Evolutionary conservation across 2,329 filamentous ascomycete genomes (phyloP), one percentile per base, ranked within the genome.

Genomic region (Colletotrichum sidae): DNA sequence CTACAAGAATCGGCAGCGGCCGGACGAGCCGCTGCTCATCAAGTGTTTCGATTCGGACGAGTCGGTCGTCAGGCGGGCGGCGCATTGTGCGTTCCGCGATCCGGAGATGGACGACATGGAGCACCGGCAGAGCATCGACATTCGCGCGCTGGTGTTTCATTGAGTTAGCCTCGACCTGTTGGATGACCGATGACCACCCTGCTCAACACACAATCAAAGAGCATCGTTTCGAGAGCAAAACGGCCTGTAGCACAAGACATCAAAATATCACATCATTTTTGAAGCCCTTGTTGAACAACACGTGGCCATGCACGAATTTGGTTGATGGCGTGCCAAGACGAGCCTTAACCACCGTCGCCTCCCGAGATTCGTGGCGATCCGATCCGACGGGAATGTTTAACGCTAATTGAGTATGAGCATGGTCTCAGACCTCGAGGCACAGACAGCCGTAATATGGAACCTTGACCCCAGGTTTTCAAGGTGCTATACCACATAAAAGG

Each of bases 111-210:
- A 86, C 88, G 4, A 89, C 41, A 92, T 90, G 7, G 87, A 89
- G 69, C 86, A 86, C 0, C 84, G 94, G 70, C 92, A 97, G 83
- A 97, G 93, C 75, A 97, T 97, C 74, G 94, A 97, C 78, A 91
- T 97, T 10, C 85, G 94, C 71, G 89, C 92, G 39, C 81, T 97
- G 76, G 91, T 97, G 0, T 96, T 97, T 83, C 74, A 80, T 35
- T 60, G 42, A 65, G 4, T 45, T 2, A 4, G n/a, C 2, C 25
- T 25, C 25, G 25, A 4, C 25, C 25, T 25, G 25, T 25, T 25
- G 25, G 25, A 25, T 25, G 25, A 25, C 25, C 25, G 25, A 4
- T 25, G 25, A 25, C 4, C 25, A 5, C 25, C 25, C 25, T 25
- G 25, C 25, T 25, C 1, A 25, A 1, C 25, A 25, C 25, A 25